These are phyloP conservation scores for Phalaenopsis aphrodite DNA, from an alignment of 106 monocot species.

Conservation along the genomic window DNA sequence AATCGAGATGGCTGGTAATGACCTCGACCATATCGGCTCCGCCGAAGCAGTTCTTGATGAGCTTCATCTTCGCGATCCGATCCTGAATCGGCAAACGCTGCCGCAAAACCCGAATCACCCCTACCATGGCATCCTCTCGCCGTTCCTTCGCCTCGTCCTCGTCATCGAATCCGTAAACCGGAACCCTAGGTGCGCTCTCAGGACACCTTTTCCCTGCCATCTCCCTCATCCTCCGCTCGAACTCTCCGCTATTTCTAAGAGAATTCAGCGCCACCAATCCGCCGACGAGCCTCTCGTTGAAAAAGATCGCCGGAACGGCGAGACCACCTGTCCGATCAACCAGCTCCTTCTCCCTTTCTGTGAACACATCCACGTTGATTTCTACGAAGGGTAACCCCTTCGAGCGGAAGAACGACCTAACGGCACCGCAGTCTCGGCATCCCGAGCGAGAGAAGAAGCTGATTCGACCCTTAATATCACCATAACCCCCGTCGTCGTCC, in stretches of 20 bases:
- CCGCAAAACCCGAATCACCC: constrained; percentile 39
- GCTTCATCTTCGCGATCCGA: constrained; percentile 63
- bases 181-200: constrained; percentile 50
- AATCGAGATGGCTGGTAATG: constrained; percentile 68
- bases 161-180: constrained; percentile 70
- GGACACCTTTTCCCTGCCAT: constrained; percentile 52
- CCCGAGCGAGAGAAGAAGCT: constrained; percentile 94
- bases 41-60: constrained; percentile 85
- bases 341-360: constrained; percentile 67
- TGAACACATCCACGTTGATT: constrained; percentile 96
- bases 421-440: constrained; percentile 82
- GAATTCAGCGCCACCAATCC: constrained; percentile 79
- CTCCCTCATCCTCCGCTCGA: constrained; percentile 50
- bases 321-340: constrained; percentile 41
- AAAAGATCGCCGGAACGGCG: constrained; percentile 73
- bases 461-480: constrained; percentile 51
- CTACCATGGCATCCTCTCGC: constrained; percentile 34
- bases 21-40: constrained; percentile 72
- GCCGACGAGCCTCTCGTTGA: constrained; percentile 81
- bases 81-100: constrained; percentile 73
- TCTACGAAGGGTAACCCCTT: constrained; percentile 58
- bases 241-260: constrained; percentile 86
- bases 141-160: constrained; percentile 22
- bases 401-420: constrained; percentile 62
- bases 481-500: background rate